Percentiles rank a stretch among this genome's conserved stretches.
Evolutionary conservation across 805 yeast genomes (phyloP).

Genomic region (Teunomyces tritomae): DNA sequence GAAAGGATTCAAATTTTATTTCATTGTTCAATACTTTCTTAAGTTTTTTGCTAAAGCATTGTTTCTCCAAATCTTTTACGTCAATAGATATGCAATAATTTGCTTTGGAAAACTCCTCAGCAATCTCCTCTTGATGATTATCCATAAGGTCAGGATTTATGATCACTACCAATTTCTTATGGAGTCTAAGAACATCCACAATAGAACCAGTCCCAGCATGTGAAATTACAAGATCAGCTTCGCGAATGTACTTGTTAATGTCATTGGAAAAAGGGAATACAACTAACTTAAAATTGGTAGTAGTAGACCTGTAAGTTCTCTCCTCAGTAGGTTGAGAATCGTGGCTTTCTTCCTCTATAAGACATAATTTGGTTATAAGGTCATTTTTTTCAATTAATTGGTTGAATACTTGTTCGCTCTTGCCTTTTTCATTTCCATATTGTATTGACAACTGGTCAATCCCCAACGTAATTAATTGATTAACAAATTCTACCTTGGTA

Average conservation of each 20-base stretch:
- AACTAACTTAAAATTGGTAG: not conserved
- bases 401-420: slow-evolving; percentile 23
- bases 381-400: slow-evolving; percentile 13
- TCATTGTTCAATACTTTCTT: not conserved
- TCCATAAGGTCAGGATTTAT: slow-evolving; percentile 75
- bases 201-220: slow-evolving; percentile 95
- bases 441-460: slow-evolving; percentile 50
- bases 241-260: slow-evolving; percentile 35
- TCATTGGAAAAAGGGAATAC: slow-evolving; percentile 29
- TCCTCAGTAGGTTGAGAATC: not conserved
- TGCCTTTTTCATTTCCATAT: slow-evolving; percentile 39
- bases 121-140: slow-evolving; percentile 81
- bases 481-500: slow-evolving; percentile 32
- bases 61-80: not conserved
- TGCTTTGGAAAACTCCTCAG: slow-evolving; percentile 26
- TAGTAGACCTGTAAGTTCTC: not conserved
- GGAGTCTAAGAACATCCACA: slow-evolving; percentile 62
- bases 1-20: slow-evolving; percentile 3
- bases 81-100: slow-evolving; percentile 4
- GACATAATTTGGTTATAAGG: slow-evolving; percentile 9
- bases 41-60: not conserved
- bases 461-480: slow-evolving; percentile 30
- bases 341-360: slow-evolving; percentile 1
- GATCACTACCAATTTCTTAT: slow-evolving; percentile 64
- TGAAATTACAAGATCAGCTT: slow-evolving; percentile 65